Percentiles rank a stretch among this genome's conserved stretches.
Evolutionary conservation across 176 grass and related monocot genomes (phyloP).

Genomic region (Eragrostis nindensis): DNA sequence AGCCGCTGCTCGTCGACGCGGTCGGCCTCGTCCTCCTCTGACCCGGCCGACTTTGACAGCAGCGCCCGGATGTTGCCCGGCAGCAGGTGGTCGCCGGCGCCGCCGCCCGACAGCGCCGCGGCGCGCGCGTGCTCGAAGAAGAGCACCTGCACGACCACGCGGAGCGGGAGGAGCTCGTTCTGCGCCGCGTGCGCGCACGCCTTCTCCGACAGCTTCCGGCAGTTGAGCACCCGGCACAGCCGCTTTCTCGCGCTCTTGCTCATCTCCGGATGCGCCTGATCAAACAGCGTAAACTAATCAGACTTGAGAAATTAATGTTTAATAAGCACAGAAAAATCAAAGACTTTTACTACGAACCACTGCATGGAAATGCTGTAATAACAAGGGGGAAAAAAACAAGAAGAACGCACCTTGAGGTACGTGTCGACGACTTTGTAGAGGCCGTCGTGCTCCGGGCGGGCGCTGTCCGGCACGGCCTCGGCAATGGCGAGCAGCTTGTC

Average conservation of each 20-base stretch:
- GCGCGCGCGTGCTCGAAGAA: conserved; percentile 96
- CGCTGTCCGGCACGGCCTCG: conserved; percentile 74
- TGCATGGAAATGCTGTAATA: background rate
- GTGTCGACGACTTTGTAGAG: conserved; percentile 90
- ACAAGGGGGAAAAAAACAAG: background rate
- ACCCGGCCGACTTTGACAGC: conserved; percentile 63
- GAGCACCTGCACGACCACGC: conserved; percentile 92
- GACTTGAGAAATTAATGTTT: background rate
- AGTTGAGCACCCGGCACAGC: conserved; percentile 78
- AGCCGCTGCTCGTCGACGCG: conserved; percentile 54
- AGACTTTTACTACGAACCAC: background rate
- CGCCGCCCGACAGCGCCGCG: conserved; percentile 42
- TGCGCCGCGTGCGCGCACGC: conserved; percentile 89
- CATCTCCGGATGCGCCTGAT: conserved; percentile 74
- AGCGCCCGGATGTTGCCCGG: conserved; percentile 73
- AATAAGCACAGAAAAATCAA: background rate
- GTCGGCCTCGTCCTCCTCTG: conserved; percentile 51
- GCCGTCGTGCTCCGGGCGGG: conserved; percentile 75
- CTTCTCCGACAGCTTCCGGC: conserved; percentile 91
- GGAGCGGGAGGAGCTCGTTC: conserved; percentile 85
- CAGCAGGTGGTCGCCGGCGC: conserved; percentile 35
- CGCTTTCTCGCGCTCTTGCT: conserved; percentile 77
- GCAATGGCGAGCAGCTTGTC: conserved; percentile 83
- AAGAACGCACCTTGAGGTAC: conserved; percentile 73
- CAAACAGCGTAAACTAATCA: background rate